Evolutionary conservation across 2,329 filamentous ascomycete genomes (phyloP), one percentile per base, ranked within the genome.

Genomic region (Malbranchea cinnamomea): DNA sequence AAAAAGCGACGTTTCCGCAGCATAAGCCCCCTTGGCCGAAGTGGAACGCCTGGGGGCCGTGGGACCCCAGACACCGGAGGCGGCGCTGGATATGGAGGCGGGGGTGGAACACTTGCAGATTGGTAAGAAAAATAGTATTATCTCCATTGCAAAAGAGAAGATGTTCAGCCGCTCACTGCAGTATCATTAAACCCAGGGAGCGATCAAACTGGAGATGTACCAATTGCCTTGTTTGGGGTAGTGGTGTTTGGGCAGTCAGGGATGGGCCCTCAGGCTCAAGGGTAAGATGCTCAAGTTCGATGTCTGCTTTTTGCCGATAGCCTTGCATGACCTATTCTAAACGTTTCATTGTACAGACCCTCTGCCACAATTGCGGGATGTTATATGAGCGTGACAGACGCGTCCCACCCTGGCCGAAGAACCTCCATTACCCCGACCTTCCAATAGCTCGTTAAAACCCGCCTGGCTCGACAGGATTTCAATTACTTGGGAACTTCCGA

Each of bases 1-100:
- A 92, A 92, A 66, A 94, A 94, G 71, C 71, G 81, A 40, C 70
- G 85, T 15, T 92, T 94, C 61, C 71, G 85, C 42, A 92, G 84
- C 53, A 55, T 93, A 38, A 91, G 83, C 47, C 87, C 89, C 0
- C 56, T 74, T n/a, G 79, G 71, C 7, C 68, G 77, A 38, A 62
- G 68, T 23, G 70, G 69, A 8, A 80, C 77, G 3, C 76, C 76
- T 2, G 74, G 74, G 28, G 76, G 71, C 5, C 64, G 85, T 34
- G 80, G 79, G 7, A 94, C 85, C 2, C 85, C 84, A 1, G 85
- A 91, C 42, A 61, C 50, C 12, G 50, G 62, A 28, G 64, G 63
- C 5, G 66, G 56, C 22, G 70, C 74, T 12, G 78, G 77, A 70
- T 57, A 83, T 77, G 77, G 76, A 40, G 71, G 76, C 22, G 69